Conservation (phyloP, 1,284 basidiomycete species). For the Sanghuangporus weigelae region DNA sequence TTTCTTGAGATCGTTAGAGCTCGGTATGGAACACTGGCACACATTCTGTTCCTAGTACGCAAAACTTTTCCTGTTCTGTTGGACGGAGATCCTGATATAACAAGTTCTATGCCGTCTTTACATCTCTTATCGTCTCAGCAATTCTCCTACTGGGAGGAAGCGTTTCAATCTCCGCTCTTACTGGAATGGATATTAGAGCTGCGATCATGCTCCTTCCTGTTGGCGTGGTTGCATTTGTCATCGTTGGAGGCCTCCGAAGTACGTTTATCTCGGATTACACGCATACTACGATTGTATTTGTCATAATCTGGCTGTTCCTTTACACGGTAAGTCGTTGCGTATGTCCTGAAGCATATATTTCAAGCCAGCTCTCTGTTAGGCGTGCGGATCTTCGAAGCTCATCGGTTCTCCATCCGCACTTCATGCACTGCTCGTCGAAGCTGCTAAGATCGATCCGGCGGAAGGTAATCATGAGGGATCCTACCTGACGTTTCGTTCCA, state of each 20-base stretch:
- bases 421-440: slow-evolving; percentile 55
- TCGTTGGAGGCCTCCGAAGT: slow-evolving; percentile 51
- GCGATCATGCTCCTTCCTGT: slow-evolving; percentile 74
- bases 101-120: slow-evolving; percentile 30
- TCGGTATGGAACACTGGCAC: slow-evolving; percentile 73
- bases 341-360: not conserved
- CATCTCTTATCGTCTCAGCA: slow-evolving; percentile 8
- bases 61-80: slow-evolving; percentile 53
- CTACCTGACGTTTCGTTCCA: slow-evolving; percentile 67
- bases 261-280: slow-evolving; percentile 52
- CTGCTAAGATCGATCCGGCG: slow-evolving; percentile 44
- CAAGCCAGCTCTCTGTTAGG: not conserved
- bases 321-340: slow-evolving; percentile 20
- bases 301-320: slow-evolving; percentile 44
- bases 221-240: slow-evolving; percentile 50
- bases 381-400: slow-evolving; percentile 46
- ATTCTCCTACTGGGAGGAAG: slow-evolving; percentile 53
- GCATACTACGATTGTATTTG: slow-evolving; percentile 41
- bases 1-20: slow-evolving; percentile 57
- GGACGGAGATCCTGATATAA: slow-evolving; percentile 38
- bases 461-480: slow-evolving; percentile 62
- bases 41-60: slow-evolving; percentile 68
- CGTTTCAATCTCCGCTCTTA: slow-evolving; percentile 74
- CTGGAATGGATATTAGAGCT: slow-evolving; percentile 77
- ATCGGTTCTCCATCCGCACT: slow-evolving; percentile 56